Base-by-base conservation (phyloP, 2,329 filamentous ascomycete species). In the Lecanicillium sp. region DNA sequence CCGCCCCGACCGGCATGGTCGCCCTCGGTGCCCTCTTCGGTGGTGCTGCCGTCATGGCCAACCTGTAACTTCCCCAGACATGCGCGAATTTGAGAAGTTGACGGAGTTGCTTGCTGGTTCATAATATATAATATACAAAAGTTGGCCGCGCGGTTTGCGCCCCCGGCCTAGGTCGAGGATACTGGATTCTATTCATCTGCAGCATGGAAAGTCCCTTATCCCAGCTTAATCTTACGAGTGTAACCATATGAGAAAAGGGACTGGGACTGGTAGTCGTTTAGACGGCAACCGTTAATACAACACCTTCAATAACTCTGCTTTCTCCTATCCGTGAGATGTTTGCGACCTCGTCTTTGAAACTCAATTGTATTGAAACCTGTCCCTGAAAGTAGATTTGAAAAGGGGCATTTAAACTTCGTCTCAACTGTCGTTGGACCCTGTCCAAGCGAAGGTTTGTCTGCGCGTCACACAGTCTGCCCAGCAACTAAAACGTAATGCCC, bases 21-120 rank as follows among this genome's bases (percentile, higher is more conserved):
- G 71, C 67, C 17, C 59, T 75, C 39, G 71, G 71, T 26, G 72
- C 71, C 20, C 62, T 75, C 50, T 60, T 74, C 41, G 73, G 71
- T 20, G 73, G 71, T 55, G 70, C 68, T 3, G 73, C 69, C 43
- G 49, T 72, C 43, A 53, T 73, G 40, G 65, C 60, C 56, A 73
- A 73, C 63, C 49, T 74, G 56, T 75, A 71, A n/a, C n/a, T n/a
- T n/a, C n/a, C n/a, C n/a, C n/a, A n/a, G n/a, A n/a, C n/a, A n/a
- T n/a, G n/a, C n/a, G n/a, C n/a, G n/a, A 65, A 30, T 27, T 33
- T 30, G 11, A 37, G 23, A 5, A 14, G 20, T 15, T 20, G 20
- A 21, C 5, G 10, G 9, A 21, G 20, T 26, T 20, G 19, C n/a
- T 32, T 29, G n/a, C n/a, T 36, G 27, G 32, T 43, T 24, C 14